phyloP scores from a whole-genome alignment of 768 basidiomycete species.

The Naganishia vaughanmartiniae region DNA sequence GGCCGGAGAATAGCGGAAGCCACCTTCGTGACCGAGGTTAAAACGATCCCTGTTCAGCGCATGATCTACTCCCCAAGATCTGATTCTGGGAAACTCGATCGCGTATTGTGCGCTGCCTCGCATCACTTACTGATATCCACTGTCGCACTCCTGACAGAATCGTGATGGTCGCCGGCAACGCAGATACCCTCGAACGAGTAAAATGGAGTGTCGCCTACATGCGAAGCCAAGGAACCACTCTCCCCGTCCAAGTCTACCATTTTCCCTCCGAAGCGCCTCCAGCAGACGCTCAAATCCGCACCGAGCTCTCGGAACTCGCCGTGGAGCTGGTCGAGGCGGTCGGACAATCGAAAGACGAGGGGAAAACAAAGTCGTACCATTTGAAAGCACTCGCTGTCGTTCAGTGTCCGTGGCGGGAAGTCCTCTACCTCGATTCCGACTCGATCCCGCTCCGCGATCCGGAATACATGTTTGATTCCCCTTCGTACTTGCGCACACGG shows the following conservation, averaged over 20 bases:
- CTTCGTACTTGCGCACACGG: conserved; percentile 52
- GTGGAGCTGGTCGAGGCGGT: conserved; percentile 56
- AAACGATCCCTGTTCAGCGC: too few species aligned
- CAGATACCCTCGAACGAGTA: conserved; percentile 45
- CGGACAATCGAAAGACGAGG: conserved; percentile 43
- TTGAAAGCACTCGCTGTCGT: conserved; percentile 50
- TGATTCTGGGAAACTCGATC: too few species aligned
- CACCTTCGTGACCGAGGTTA: too few species aligned
- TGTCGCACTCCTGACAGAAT: conserved; percentile 40
- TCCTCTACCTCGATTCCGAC: conserved; percentile 54
- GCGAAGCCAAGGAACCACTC: conserved; percentile 37
- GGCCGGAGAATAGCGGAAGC: too few species aligned
- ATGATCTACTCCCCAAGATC: too few species aligned
- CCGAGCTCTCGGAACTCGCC: conserved; percentile 57
- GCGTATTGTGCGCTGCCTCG: too few species aligned
- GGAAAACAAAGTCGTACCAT: conserved; percentile 51
- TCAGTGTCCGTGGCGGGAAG: conserved; percentile 50
- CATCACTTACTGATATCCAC: conserved; percentile 26
- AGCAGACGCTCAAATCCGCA: conserved; percentile 41
- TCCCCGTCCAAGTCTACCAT: conserved; percentile 51
- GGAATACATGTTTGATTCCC: conserved; percentile 52
- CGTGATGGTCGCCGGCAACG: conserved; percentile 57
- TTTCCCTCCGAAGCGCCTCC: conserved; percentile 54
- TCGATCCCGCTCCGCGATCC: conserved; percentile 50
- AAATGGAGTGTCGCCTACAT: conserved; percentile 44